Evolutionary conservation across 2,329 filamentous ascomycete species (phyloP), one percentile per base, ranked within the genome.

Genomic region (Daldinia sp.): DNA sequence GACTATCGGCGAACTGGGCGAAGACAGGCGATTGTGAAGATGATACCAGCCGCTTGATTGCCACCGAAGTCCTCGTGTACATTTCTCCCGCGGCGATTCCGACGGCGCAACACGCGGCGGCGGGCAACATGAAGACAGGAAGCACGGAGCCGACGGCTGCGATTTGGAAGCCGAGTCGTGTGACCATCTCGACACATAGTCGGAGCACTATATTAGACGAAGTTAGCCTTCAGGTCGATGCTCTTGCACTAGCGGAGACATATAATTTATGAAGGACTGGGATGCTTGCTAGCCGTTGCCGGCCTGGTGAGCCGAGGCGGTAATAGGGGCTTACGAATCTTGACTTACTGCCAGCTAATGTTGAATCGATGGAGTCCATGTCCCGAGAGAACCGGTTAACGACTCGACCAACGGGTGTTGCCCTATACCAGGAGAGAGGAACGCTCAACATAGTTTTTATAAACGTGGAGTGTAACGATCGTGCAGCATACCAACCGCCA

Each of bases 331-430:
- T 32, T 17, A 34, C 10, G 30, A 30, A 48, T 10, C 3, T 51
- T 39, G n/a, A 66, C 66, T 66, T 66, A 68, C 66, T 72, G 1
- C 77, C 74, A 17, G 80, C 78, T 5, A 87, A 72, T 1, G 75
- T 69, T 6, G 78, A 80, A 66, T 87, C 85, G 52, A 87, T 78
- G 0, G 84, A 84, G n/a, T 79, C 77, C 71, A 86, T 85, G 61
- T 87, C 85, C 32, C 84, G 82, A 0, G 83, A 82, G 65, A 87
- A 85, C 10, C 85, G 81, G 68, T 86, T 85, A 56, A 83, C 79
- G 57, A 85, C 79, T 37, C 84, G 80, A 10, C 84, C 82, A 13
- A 83, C 78, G 0, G 84, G 81, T 1, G 84, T 79, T 47, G 81
- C 73, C 70, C 85, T 84, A 68, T 84, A 87, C 85, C 85, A 87